Percentiles rank a stretch among this genome's conserved stretches.
phyloP scores from a whole-genome alignment of 1,139 yeast species.

The Geotrichum australiense region DNA sequence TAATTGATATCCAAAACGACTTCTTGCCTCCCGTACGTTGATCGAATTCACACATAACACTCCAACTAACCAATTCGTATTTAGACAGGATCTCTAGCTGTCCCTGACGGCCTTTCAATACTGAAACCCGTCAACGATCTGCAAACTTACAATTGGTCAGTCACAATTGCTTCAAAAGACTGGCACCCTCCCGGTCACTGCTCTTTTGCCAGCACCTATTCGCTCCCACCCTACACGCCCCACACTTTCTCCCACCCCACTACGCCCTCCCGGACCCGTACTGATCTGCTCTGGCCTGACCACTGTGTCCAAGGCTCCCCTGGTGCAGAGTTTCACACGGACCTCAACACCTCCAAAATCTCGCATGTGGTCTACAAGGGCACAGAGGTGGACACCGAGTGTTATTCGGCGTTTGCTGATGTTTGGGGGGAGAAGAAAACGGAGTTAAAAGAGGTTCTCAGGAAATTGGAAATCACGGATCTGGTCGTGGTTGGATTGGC shows the following conservation, averaged over 20 bases:
- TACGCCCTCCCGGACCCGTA: conserved; percentile 31
- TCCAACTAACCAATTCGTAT: too few species aligned
- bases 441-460: conserved; percentile 48
- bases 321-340: conserved; percentile 61
- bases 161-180: conserved; percentile 70
- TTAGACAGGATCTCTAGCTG: conserved; percentile 63
- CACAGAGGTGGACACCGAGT: conserved; percentile 61
- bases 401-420: conserved; percentile 84
- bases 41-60: too few species aligned
- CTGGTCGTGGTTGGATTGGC: conserved; percentile 80
- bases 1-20: too few species aligned
- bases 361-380: conserved; percentile 57
- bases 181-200: conserved; percentile 81
- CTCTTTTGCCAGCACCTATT: conserved; percentile 73
- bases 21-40: too few species aligned
- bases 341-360: conserved; percentile 30
- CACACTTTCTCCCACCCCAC: conserved; percentile 46
- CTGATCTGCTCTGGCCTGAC: conserved; percentile 75
- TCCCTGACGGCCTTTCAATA: conserved; percentile 54
- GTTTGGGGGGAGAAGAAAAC: conserved; percentile 69
- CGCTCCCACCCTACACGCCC: conserved; percentile 46
- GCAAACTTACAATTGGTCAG: conserved; percentile 44
- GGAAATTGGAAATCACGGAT: conserved; percentile 42
- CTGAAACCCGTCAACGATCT: conserved; percentile 46
- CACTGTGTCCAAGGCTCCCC: conserved; percentile 70